Base-by-base conservation (phyloP, 2,329 filamentous ascomycete species). In the Whalleya microplaca region DNA sequence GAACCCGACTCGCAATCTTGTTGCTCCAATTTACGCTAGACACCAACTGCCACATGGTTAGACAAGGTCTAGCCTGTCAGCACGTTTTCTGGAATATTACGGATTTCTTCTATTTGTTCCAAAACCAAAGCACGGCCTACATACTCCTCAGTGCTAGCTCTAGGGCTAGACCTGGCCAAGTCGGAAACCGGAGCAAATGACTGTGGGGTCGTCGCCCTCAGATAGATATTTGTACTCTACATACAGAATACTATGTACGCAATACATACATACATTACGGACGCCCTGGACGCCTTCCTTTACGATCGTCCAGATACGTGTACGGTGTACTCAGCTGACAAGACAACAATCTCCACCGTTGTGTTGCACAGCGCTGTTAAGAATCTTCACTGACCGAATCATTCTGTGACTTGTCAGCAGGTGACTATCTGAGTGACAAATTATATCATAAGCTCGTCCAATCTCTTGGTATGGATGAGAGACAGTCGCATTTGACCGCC, bases 21-120 rank as follows among this genome's bases (percentile, higher is more conserved):
- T 49, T 48, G 54, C 49, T 58, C 56, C 45, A 43, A 51, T 46
- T 40, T 45, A 27, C 53, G 45, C 51, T 55, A 23, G 55, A 59
- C 62, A 59, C 63, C 48, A 62, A 62, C 62, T 58, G 60, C 61
- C 63, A 65, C 63, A 65, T 65, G 63, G 62, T 55, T 32, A 20
- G 52, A 55, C 61, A 60, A 54, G 61, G 61, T 52, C 46, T 41
- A 53, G 52, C 51, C 43, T 56, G 40, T 53, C 43, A 55, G 37
- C 41, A 41, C 45, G 49, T 51, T 60, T 62, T 61, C 60, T 62
- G 58, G 61, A 65, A 49, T 55, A 52, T 64, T 63, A 54, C 59
- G 60, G 63, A 62, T 61, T 61, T 56, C 51, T 55, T 57, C 52
- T 53, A 61, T 37, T 37, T 14, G 32, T 37, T 37, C 32, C 32